Conservation (phyloP, 225 moss, liverwort and hornwort genomes). For the Thuidium tamariscinum region DNA sequence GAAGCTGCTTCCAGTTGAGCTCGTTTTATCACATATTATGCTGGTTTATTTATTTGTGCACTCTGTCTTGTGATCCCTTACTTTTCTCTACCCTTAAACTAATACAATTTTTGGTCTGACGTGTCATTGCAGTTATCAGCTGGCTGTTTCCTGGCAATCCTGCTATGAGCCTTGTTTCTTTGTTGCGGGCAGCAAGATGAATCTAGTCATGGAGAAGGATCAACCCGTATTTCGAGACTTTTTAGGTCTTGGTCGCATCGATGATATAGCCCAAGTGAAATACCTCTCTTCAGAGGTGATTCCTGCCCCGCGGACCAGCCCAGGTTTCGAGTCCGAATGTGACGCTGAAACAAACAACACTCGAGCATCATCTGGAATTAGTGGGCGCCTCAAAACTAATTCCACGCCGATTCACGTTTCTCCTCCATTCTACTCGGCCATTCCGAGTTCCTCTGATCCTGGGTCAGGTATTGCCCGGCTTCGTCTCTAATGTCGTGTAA, state of each 20-base stretch:
- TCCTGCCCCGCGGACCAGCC: slow-evolving; percentile 19
- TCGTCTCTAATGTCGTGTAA: background rate
- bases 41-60: background rate
- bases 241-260: slow-evolving; percentile 71
- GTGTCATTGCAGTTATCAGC: slow-evolving; percentile 5
- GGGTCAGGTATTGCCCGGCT: slow-evolving; percentile 58
- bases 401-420: slow-evolving; percentile 41
- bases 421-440: slow-evolving; percentile 51
- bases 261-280: slow-evolving; percentile 55
- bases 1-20: background rate
- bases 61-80: background rate
- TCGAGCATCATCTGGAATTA: slow-evolving; percentile 52
- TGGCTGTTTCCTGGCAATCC: background rate
- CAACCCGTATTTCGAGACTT: slow-evolving; percentile 91
- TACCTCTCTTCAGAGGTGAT: slow-evolving; percentile 36
- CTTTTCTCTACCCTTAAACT: background rate
- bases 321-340: slow-evolving; percentile 60
- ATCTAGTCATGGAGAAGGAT: slow-evolving; percentile 93
- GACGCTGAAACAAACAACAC: slow-evolving; percentile 53
- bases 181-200: slow-evolving; percentile 43
- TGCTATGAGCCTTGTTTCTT: slow-evolving; percentile 18
- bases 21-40: background rate
- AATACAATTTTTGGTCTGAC: background rate
- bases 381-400: slow-evolving; percentile 55
- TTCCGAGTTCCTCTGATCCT: slow-evolving; percentile 79